Evolutionary conservation across 192 early-diverging fungal genomes (phyloP), one percentile per base, ranked within the genome.

Genomic region (Backusella luteola): DNA sequence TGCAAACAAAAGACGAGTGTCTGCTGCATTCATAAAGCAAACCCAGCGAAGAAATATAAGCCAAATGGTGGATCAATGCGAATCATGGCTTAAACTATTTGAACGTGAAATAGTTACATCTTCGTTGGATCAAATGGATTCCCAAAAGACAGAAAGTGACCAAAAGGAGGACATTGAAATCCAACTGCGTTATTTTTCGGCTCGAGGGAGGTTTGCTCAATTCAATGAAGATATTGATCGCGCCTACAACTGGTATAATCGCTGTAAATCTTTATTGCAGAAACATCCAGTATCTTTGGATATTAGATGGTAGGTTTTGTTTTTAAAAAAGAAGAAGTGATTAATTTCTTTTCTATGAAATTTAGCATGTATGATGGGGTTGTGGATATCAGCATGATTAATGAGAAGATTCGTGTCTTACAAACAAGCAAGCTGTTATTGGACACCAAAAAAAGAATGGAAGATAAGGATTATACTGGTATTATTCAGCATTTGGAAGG

Each of bases 401-500:
- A 68, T n/a, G 38, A 66, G 7, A 75, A 75, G 21, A 15, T 75
- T 7, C 29, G 29, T 32, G 38, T n/a, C 14, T 34, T 66, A 12
- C 38, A 75, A 67, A 32, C 63, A 11, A 53, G 63, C 17, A 42
- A 75, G 9, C 34, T 32, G 17, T 12, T 67, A 59, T 32, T 41
- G 19, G 42, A 23, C 14, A 26, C 42, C 11, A 34, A 42, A 67
- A 29, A 46, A 32, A 66, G 19, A 44, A 19, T 75, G 63, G 42
- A 46, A 11, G 9, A n/a, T 3, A 17, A 67, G 41, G 38, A 75
- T 6, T 75, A 75, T 34, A 3, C 1, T 21, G 63, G 66, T 0
- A 42, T 75, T 19, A 75, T 75, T 34, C 39, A 67, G 34, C 21
- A 42, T 14, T 67, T 75, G 23, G 63, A 75, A 35, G 41, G 44